A percentile compares a stretch with the other conserved stretches of the same genome.
Evolutionary conservation across 345 rosid genomes (phyloP).

Genomic region (Punica granatum): DNA sequence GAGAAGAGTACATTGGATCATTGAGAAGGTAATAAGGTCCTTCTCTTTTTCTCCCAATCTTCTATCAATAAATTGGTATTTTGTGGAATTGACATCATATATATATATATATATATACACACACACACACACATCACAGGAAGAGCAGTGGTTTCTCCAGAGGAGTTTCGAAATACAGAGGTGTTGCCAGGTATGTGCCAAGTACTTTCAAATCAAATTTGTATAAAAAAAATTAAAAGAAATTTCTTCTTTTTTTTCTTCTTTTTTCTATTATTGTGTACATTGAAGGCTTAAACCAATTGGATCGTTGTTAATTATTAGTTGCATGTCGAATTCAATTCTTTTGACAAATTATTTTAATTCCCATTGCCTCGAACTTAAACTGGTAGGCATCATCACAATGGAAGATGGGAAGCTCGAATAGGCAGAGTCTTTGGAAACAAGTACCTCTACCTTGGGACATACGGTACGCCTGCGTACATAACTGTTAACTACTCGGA

Average conservation of each 20-base stretch:
- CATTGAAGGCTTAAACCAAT: too few relatives aligned
- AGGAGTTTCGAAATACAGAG: constrained; percentile 93
- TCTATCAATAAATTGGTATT: neutral
- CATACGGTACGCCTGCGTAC: constrained; percentile 37
- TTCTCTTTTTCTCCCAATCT: too few relatives aligned
- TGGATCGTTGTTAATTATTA: too few relatives aligned
- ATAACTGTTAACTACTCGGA: too few relatives aligned
- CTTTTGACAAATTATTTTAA: too few relatives aligned
- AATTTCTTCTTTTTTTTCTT: too few relatives aligned
- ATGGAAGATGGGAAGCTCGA: constrained; percentile 80
- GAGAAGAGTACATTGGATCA: constrained; percentile 85
- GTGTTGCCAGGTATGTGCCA: constrained; percentile 80
- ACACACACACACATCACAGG: constrained; percentile 26
- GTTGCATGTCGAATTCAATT: too few relatives aligned
- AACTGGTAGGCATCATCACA: constrained; percentile 54
- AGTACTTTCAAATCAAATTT: neutral
- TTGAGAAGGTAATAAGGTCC: constrained; percentile 48
- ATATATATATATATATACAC: too few relatives aligned
- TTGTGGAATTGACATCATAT: too few relatives aligned
- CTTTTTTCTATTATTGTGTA: too few relatives aligned
- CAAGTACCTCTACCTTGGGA: constrained; percentile 68
- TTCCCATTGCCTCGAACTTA: too few relatives aligned
- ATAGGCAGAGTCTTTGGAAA: constrained; percentile 74
- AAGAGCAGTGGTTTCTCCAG: constrained; percentile 97
- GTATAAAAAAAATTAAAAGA: neutral